Conservation (phyloP, 1,284 basidiomycete species). For the Melanopsichium pennsylvanicum region DNA sequence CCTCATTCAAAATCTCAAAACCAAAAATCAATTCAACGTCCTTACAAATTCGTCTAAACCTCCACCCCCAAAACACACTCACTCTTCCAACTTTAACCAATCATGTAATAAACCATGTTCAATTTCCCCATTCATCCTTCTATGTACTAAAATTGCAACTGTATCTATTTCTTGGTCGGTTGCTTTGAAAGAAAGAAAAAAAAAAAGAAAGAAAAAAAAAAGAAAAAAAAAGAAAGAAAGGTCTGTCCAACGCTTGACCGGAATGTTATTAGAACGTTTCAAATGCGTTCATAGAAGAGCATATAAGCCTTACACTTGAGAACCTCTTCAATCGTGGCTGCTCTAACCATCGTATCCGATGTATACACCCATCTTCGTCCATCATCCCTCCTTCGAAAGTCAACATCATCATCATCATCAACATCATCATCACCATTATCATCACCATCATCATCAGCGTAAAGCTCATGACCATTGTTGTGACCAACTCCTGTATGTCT, state of each 20-base stretch:
- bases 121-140: too few species aligned
- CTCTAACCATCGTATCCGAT: conserved; percentile 79
- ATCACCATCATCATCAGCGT: conserved; percentile 1
- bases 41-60: too few species aligned
- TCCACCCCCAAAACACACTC: too few species aligned
- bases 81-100: too few species aligned
- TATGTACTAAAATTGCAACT: too few species aligned
- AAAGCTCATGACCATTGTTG: not conserved
- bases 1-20: too few species aligned
- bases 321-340: conserved; percentile 84
- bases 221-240: not conserved
- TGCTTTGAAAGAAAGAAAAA: not conserved
- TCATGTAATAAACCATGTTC: too few species aligned
- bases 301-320: conserved; percentile 88
- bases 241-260: not conserved
- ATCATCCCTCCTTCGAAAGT: conserved; percentile 33
- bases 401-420: conserved; percentile 32
- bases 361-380: conserved; percentile 84
- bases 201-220: not conserved
- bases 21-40: too few species aligned
- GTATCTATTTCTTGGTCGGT: not conserved
- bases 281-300: conserved; percentile 87
- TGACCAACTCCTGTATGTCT: conserved; percentile 5
- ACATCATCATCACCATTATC: not conserved
- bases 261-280: too few species aligned